Conservation (phyloP, 768 basidiomycete species). For the Infundibulicybe gibba region DNA sequence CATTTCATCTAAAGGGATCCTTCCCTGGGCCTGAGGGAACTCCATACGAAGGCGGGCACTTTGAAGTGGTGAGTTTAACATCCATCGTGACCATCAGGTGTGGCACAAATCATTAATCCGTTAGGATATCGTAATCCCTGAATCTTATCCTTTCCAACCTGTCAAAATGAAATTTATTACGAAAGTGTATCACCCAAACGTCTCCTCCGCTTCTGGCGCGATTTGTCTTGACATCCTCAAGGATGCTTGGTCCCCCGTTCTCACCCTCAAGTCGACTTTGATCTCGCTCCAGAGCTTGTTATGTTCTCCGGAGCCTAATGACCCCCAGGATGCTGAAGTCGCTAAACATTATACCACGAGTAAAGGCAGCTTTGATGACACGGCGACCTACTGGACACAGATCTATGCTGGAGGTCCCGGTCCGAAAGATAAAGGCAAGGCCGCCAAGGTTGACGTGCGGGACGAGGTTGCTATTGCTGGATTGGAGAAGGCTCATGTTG, state of each 20-base stretch:
- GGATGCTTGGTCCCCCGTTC: constrained; percentile 93
- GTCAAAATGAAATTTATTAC: constrained; percentile 99
- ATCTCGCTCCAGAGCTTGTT: constrained; percentile 93
- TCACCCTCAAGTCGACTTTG: constrained; percentile 93
- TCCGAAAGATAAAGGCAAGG: constrained; percentile 37
- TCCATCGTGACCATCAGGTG: constrained; percentile 3
- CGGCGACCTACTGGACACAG: constrained; percentile 92
- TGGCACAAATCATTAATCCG: constrained; percentile 1
- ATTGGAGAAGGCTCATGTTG: constrained; percentile 78
- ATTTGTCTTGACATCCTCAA: constrained; percentile 89
- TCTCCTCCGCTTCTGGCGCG: constrained; percentile 90
- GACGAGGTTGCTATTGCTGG: constrained; percentile 79
- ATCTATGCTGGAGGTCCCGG: constrained; percentile 81
- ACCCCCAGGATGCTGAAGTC: constrained; percentile 97
- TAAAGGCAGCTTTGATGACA: constrained; percentile 83
- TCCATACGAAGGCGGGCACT: constrained; percentile 89
- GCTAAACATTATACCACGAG: constrained; percentile 95
- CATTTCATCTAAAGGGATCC: constrained; percentile 87
- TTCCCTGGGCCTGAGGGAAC: constrained; percentile 92
- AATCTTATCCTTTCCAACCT: constrained; percentile 88
- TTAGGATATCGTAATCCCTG: constrained; percentile 91
- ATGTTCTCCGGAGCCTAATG: constrained; percentile 92
- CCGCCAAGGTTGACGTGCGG: constrained; percentile 43
- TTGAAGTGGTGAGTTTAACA: constrained; percentile 73
- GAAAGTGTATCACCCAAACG: constrained; percentile 94